These are phyloP conservation scores for Pseudogymnoascus sp. DNA, from an alignment of 2,329 filamentous ascomycete genomes.

Conservation along the genomic window DNA sequence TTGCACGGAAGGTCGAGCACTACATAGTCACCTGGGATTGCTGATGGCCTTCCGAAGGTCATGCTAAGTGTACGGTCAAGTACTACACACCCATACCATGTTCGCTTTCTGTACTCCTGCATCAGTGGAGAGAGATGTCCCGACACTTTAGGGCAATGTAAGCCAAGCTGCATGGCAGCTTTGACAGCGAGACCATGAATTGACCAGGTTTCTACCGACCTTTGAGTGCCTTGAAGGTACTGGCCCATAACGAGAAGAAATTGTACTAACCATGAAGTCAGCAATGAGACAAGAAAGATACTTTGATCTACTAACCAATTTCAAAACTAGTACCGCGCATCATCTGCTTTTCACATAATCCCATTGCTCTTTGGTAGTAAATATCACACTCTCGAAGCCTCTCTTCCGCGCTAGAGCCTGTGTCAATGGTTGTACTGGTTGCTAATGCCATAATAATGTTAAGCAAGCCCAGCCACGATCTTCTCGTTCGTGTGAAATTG, in stretches of 20 bases:
- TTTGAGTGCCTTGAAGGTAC: conserved; percentile 47
- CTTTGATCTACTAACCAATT: conserved; percentile 26
- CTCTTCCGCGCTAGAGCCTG: conserved; percentile 27
- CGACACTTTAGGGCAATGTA: conserved; percentile 38
- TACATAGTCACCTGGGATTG: conserved; percentile 39
- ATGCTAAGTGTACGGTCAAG: conserved; percentile 43
- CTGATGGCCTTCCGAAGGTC: conserved; percentile 41
- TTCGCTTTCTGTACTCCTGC: conserved; percentile 39
- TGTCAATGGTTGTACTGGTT: conserved; percentile 29
- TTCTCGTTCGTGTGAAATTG: conserved; percentile 31
- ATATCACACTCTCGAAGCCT: conserved; percentile 35
- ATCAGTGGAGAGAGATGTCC: conserved; percentile 34
- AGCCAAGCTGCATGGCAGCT: conserved; percentile 42
- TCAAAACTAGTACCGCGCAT: conserved; percentile 38
- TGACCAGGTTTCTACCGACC: conserved; percentile 46
- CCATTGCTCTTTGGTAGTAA: conserved; percentile 38
- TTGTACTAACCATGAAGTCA: conserved; percentile 33
- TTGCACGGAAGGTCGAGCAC: conserved; percentile 31
- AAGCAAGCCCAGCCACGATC: conserved; percentile 43
- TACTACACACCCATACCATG: conserved; percentile 43
- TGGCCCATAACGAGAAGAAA: conserved; percentile 41
- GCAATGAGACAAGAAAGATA: not conserved
- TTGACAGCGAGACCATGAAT: conserved; percentile 45
- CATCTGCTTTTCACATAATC: conserved; percentile 36
- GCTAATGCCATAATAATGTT: conserved; percentile 45